Evolutionary conservation across 768 basidiomycete species (phyloP), one percentile per base, ranked within the genome.

Genomic region (Lactarius sp.): DNA sequence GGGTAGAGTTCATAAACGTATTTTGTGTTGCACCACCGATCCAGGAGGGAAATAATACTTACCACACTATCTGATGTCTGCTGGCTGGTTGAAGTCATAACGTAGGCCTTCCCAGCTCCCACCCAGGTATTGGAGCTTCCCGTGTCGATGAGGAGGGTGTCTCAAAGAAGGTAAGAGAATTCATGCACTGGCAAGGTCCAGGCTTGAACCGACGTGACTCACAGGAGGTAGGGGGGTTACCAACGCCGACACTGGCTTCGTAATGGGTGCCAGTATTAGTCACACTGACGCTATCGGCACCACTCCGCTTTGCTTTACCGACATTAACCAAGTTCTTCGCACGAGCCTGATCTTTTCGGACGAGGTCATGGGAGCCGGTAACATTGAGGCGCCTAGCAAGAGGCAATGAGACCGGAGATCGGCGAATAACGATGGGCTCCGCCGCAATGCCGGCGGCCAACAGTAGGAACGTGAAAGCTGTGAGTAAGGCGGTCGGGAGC

Each of bases 221-320:
- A 82, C 84, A 85, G 22, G 69, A 73, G 5, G 83, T 85, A n/a
- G 81, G 71, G 1, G 84, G 85, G 64, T 69, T 79, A 52, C 85
- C 86, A 34, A 86, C 77, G 12, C 77, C 80, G 34, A 73, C 71
- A 37, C 46, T 68, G 20, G 70, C 71, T 14, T 68, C 70, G 71
- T 85, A 84, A 44, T 73, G 72, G 6, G 79, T 64, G 31, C 62
- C 70, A 61, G 77, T 73, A 65, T 81, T 80, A 66, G 79, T 77
- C 41, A 27, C 22, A 27, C 22, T 69, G 22, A 77, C 73, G 58
- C 72, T 57, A 66, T 51, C 31, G 53, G 62, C 67, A 66, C 63
- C 68, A 13, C 53, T 69, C 68, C 63, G 67, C 63, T 74, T 77
- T 13, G 77, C 76, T 37, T 74, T 71, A 9, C 75, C 77, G 33